These are phyloP conservation scores for Teratosphaeriaceae sp. DNA, from an alignment of 2,329 filamentous ascomycete species.

Conservation along the genomic window DNA sequence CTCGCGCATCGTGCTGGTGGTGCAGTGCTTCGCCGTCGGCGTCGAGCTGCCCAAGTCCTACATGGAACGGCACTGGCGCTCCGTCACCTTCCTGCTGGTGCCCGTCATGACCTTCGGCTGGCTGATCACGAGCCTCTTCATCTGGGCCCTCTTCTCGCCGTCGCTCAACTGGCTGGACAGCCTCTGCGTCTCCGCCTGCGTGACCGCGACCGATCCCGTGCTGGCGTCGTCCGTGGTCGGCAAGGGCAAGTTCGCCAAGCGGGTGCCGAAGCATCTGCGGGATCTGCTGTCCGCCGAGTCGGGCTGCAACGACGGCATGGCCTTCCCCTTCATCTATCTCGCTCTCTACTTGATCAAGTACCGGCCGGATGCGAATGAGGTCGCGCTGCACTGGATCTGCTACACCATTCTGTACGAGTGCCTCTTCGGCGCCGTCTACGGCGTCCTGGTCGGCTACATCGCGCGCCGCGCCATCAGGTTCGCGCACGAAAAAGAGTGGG, in stretches of 20 bases:
- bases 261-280: conserved; percentile 93
- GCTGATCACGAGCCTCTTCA: conserved; percentile 84
- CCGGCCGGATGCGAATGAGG: conserved; percentile 58
- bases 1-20: conserved; percentile 80
- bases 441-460: conserved; percentile 80
- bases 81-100: conserved; percentile 77
- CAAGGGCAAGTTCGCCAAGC: conserved; percentile 97
- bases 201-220: conserved; percentile 95
- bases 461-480: conserved; percentile 85
- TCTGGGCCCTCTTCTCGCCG: conserved; percentile 79
- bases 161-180: conserved; percentile 83
- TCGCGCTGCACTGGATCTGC: conserved; percentile 81
- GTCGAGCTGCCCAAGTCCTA: conserved; percentile 89
- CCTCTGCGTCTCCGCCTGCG: conserved; percentile 80
- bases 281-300: conserved; percentile 94
- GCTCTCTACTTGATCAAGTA: conserved; percentile 85
- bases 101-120: conserved; percentile 98
- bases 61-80: conserved; percentile 97
- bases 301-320: conserved; percentile 99
- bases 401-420: conserved; percentile 92
- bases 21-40: conserved; percentile 87
- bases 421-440: conserved; percentile 83
- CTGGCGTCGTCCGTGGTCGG: conserved; percentile 95
- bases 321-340: conserved; percentile 95
- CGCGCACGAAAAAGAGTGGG: conserved; percentile 76